Percentiles rank a stretch among this genome's conserved stretches.
phyloP scores from a whole-genome alignment of 768 basidiomycete genomes.

The Thelephora aurantiotincta region DNA sequence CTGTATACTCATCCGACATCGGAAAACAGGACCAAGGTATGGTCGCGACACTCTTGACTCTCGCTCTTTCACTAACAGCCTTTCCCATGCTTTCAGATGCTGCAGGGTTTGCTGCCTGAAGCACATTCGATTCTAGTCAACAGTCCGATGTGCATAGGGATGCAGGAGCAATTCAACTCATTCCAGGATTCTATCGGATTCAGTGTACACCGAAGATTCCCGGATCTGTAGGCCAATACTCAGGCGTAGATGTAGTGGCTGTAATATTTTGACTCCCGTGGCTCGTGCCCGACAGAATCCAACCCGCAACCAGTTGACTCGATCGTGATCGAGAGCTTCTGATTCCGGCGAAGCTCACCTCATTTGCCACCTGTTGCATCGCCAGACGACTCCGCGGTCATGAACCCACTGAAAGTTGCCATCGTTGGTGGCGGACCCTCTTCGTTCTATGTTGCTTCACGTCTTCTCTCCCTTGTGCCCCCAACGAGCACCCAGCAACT shows the following conservation, averaged over 20 bases:
- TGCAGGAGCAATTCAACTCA: constrained; percentile 6
- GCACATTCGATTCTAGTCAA: constrained; percentile 39
- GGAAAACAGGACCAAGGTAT: constrained; percentile 55
- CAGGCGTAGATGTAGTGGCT: too few relatives aligned
- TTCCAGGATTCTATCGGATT: not conserved
- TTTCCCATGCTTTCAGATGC: constrained; percentile 9
- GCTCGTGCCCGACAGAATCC: too few relatives aligned
- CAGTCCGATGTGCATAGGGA: constrained; percentile 37
- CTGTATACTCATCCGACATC: constrained; percentile 74
- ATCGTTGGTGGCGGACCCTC: constrained; percentile 92
- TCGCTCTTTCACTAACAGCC: not conserved
- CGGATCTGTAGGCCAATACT: too few relatives aligned
- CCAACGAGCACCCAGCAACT: constrained; percentile 21
- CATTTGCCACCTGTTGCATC: too few relatives aligned
- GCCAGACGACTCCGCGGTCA: not conserved
- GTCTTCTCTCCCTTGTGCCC: constrained; percentile 57
- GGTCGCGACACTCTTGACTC: constrained; percentile 8
- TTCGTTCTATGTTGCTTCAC: constrained; percentile 88
- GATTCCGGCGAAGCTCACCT: too few relatives aligned
- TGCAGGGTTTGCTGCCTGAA: constrained; percentile 42
- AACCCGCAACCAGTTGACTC: too few relatives aligned
- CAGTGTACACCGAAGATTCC: too few relatives aligned
- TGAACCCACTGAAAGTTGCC: constrained; percentile 53
- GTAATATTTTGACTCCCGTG: too few relatives aligned
- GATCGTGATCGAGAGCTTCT: too few relatives aligned